Evolutionary conservation across 2,329 filamentous ascomycete species (phyloP).

Genomic region (Escovopsis weberi): DNA sequence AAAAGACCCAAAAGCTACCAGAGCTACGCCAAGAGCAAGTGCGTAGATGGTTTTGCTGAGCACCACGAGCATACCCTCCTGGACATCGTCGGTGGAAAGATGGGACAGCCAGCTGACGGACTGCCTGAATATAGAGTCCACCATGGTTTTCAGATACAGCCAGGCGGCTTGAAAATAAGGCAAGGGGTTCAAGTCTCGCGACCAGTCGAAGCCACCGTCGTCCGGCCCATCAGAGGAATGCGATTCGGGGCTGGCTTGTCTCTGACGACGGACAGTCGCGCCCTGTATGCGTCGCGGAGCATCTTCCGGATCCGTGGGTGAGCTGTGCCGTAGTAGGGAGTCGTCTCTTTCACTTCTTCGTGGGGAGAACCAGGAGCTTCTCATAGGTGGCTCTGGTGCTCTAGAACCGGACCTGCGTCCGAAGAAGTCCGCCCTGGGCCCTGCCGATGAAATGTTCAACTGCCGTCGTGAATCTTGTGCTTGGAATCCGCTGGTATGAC

Average conservation of each 20-base stretch:
- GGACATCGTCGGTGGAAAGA: conserved; percentile 2
- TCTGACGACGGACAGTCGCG: not conserved
- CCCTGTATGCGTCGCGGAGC: not conserved
- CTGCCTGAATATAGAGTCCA: conserved; percentile 9
- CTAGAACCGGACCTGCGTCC: not conserved
- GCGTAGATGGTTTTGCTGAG: not conserved
- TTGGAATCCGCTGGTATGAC: not conserved
- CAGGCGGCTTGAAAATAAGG: conserved; percentile 15
- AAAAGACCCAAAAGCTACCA: not conserved
- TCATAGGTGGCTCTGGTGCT: no score
- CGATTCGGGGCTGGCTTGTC: conserved; percentile 3
- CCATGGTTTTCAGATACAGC: conserved; percentile 11
- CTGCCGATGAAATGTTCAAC: not conserved
- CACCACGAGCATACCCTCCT: conserved; percentile 4
- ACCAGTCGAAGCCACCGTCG: conserved; percentile 4
- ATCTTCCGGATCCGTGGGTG: conserved; percentile 1
- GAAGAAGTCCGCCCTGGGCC: not conserved
- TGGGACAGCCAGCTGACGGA: conserved; percentile 5
- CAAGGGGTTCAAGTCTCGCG: conserved; percentile 13
- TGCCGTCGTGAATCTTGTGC: not conserved
- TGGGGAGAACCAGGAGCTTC: conserved; percentile 1
- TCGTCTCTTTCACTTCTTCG: conserved; percentile 11
- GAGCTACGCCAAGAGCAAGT: not conserved
- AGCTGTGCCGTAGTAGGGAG: not conserved
- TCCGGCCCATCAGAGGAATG: conserved; percentile 7